A percentile compares a stretch with the other conserved stretches of the same genome.
Conservation (phyloP, 2,329 filamentous ascomycete species). For the Beauveria caledonica region DNA sequence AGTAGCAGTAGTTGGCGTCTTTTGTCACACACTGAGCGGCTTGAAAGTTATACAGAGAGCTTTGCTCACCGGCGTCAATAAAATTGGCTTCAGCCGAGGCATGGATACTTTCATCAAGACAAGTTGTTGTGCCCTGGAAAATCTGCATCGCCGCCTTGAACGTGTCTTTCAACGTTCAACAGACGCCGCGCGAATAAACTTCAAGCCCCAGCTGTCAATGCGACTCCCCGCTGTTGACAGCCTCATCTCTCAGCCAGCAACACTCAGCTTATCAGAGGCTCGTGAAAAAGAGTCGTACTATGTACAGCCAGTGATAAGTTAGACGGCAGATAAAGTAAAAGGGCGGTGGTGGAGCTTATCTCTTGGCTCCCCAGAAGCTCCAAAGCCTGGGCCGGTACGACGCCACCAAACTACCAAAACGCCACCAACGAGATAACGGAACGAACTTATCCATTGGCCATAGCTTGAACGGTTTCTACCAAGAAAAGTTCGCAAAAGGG, state of each 20-base stretch:
- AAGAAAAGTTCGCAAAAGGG: not conserved
- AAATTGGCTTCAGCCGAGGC: not conserved
- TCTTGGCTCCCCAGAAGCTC: constrained; percentile 8
- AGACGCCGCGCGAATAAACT: not conserved
- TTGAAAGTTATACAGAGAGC: not conserved
- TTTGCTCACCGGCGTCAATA: not conserved
- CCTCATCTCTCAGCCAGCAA: not conserved
- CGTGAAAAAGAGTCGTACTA: too few relatives aligned
- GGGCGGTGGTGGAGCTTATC: constrained; percentile 9
- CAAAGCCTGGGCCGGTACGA: not conserved
- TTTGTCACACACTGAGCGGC: not conserved
- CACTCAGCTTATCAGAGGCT: constrained; percentile 4
- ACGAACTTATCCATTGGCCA: not conserved
- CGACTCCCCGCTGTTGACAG: not conserved
- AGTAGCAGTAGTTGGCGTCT: too few relatives aligned
- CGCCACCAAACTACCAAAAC: constrained; percentile 7
- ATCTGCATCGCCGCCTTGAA: not conserved
- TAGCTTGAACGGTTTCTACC: not conserved
- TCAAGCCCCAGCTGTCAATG: not conserved
- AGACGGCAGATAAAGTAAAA: not conserved
- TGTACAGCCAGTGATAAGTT: too few relatives aligned
- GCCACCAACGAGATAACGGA: constrained; percentile 10
- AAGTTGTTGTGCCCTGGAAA: not conserved
- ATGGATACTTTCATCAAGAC: not conserved
- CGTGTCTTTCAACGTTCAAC: not conserved